These are phyloP conservation scores for Phytophthora cryptogea DNA, from an alignment of 352 stramenopile species.

Conservation along the genomic window DNA sequence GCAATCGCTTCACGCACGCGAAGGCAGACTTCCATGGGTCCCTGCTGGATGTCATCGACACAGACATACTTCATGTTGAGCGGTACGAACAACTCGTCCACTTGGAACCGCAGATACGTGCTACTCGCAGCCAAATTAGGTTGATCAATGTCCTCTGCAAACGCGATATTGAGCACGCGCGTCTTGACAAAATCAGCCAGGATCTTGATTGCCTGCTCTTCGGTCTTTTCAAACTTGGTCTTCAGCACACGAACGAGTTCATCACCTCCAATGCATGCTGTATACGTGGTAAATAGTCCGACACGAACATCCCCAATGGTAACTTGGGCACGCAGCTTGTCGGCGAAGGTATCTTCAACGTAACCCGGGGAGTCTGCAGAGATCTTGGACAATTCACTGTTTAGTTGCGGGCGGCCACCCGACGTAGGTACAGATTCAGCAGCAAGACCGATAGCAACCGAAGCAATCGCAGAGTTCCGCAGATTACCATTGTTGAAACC, in stretches of 20 bases:
- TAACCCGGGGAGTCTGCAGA: slow-evolving; percentile 37
- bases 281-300: slow-evolving; percentile 78
- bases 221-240: slow-evolving; percentile 60
- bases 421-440: slow-evolving; percentile 42
- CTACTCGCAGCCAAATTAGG: slow-evolving; percentile 51
- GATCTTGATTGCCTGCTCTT: slow-evolving; percentile 46
- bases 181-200: slow-evolving; percentile 50
- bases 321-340: slow-evolving; percentile 65
- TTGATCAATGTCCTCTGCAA: slow-evolving; percentile 49
- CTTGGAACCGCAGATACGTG: slow-evolving; percentile 84
- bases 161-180: slow-evolving; percentile 57
- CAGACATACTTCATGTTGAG: slow-evolving; percentile 85
- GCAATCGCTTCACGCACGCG: slow-evolving; percentile 65
- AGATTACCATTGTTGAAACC: slow-evolving; percentile 47
- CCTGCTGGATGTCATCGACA: slow-evolving; percentile 44
- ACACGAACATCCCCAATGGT: slow-evolving; percentile 63
- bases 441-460: slow-evolving; percentile 53
- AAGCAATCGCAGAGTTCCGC: slow-evolving; percentile 63
- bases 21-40: slow-evolving; percentile 75
- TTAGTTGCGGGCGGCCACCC: slow-evolving; percentile 36
- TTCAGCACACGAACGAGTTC: slow-evolving; percentile 57
- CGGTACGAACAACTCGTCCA: slow-evolving; percentile 80
- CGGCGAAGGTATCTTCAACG: slow-evolving; percentile 65
- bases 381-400: slow-evolving; percentile 46
- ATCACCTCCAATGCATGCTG: slow-evolving; percentile 56